These are phyloP conservation scores for Actinomucor elegans DNA, from an alignment of 371 early-diverging fungal species.

Conservation along the genomic window DNA sequence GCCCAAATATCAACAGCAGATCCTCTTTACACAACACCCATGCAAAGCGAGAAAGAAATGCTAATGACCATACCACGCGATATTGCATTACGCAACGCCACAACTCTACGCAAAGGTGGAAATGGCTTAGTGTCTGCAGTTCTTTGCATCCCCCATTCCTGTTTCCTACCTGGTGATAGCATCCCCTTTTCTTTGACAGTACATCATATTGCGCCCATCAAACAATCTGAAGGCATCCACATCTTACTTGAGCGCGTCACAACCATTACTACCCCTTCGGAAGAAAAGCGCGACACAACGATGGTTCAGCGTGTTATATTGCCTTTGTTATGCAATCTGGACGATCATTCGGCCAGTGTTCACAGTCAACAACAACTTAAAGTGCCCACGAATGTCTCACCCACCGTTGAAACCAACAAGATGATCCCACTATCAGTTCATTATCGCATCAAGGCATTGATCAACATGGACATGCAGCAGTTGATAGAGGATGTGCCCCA, in stretches of 20 bases:
- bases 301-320: slow-evolving; percentile 9
- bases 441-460: slow-evolving; percentile 23
- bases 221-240: slow-evolving; percentile 22
- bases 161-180: slow-evolving; percentile 26
- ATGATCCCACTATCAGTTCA: slow-evolving; percentile 17
- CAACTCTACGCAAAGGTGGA: slow-evolving; percentile 21
- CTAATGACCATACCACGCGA: slow-evolving; percentile 23
- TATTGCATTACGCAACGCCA: slow-evolving; percentile 10
- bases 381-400: background rate
- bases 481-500: slow-evolving; percentile 6
- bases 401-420: background rate
- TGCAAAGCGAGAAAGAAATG: slow-evolving; percentile 22
- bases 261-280: background rate
- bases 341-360: slow-evolving; percentile 5
- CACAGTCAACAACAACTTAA: background rate
- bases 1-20: slow-evolving; percentile 21
- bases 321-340: slow-evolving; percentile 24
- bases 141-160: slow-evolving; percentile 19
- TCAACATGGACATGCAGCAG: slow-evolving; percentile 19
- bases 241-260: slow-evolving; percentile 24
- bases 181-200: slow-evolving; percentile 21
- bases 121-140: slow-evolving; percentile 17
- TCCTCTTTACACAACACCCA: slow-evolving; percentile 12
- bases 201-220: slow-evolving; percentile 28
- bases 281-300: slow-evolving; percentile 11